phyloP scores from a whole-genome alignment of 164 flowering plant genomes.

The Chimonanthus salicifolius region DNA sequence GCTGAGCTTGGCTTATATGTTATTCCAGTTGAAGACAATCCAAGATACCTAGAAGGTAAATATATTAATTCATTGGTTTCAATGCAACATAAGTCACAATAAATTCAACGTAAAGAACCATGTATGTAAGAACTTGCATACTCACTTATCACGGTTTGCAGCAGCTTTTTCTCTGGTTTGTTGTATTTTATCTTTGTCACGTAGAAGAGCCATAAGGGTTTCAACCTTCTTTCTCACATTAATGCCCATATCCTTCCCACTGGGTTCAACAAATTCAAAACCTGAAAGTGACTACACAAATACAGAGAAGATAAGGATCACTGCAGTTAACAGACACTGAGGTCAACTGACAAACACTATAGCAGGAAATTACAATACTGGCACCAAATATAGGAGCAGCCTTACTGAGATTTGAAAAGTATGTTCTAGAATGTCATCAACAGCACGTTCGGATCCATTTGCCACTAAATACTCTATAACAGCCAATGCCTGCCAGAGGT shows the following conservation, averaged over 20 bases:
- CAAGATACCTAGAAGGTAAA: slow-evolving; percentile 59
- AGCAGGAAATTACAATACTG: not conserved
- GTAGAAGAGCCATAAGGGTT: slow-evolving; percentile 56
- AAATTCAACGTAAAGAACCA: no score
- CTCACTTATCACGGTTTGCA: slow-evolving; percentile 90
- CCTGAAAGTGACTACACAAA: slow-evolving; percentile 64
- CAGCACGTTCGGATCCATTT: slow-evolving; percentile 95
- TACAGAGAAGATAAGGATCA: slow-evolving; percentile 14
- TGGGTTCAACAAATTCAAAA: slow-evolving; percentile 92
- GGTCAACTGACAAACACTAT: no score
- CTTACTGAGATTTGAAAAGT: slow-evolving; percentile 82
- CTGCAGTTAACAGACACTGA: not conserved
- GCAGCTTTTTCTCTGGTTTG: slow-evolving; percentile 86
- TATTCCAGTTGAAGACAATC: slow-evolving; percentile 85
- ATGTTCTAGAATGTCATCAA: slow-evolving; percentile 95
- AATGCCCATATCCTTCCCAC: slow-evolving; percentile 90
- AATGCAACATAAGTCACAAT: not conserved
- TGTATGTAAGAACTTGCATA: slow-evolving; percentile 6
- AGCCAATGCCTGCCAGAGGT: slow-evolving; percentile 70
- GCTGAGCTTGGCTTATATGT: slow-evolving; percentile 68
- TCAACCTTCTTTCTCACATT: slow-evolving; percentile 97
- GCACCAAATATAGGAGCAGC: slow-evolving; percentile 1
- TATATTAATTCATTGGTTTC: not conserved
- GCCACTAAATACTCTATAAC: slow-evolving; percentile 91
- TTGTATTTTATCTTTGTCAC: slow-evolving; percentile 82